phyloP scores from a whole-genome alignment of 2,329 filamentous ascomycete species.

The Coniochaeta ligniaria region DNA sequence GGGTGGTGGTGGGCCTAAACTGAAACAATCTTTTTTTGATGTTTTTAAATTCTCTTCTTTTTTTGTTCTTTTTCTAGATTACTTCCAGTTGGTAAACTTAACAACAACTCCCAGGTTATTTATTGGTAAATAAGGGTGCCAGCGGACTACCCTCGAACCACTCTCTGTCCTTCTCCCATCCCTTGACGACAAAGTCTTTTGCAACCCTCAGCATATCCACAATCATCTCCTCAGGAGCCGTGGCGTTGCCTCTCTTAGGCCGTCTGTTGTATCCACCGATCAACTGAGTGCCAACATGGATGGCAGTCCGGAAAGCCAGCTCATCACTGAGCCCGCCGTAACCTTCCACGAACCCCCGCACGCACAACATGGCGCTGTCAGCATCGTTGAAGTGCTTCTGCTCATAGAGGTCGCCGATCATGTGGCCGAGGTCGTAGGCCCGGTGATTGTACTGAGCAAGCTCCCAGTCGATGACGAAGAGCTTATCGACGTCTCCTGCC shows the following conservation, averaged over 20 bases:
- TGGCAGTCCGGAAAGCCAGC: conserved; percentile 28
- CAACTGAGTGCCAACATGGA: conserved; percentile 32
- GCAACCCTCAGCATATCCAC: conserved; percentile 6
- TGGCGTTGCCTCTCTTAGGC: neutral
- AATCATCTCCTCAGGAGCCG: conserved; percentile 5
- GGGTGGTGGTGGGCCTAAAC: too few relatives aligned
- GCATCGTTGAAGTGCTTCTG: conserved; percentile 25
- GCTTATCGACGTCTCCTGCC: conserved; percentile 7
- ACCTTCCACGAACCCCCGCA: conserved; percentile 27
- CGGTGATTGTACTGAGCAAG: conserved; percentile 27
- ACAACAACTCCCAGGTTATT: neutral
- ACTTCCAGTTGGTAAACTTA: too few relatives aligned
- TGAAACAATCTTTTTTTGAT: too few relatives aligned
- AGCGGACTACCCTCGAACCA: conserved; percentile 10
- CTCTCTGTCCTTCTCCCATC: conserved; percentile 10
- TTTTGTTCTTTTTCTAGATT: too few relatives aligned
- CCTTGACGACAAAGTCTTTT: conserved; percentile 10
- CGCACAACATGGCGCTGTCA: conserved; percentile 19
- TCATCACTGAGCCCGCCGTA: conserved; percentile 26
- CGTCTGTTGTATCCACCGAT: conserved; percentile 19
- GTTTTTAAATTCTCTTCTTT: too few relatives aligned
- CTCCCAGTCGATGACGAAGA: conserved; percentile 38
- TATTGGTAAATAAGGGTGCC: neutral
- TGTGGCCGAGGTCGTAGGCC: conserved; percentile 30
- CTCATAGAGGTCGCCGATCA: conserved; percentile 33